Conservation (phyloP, 2,329 filamentous ascomycete genomes). For the Aspergillus puulaauensis region DNA sequence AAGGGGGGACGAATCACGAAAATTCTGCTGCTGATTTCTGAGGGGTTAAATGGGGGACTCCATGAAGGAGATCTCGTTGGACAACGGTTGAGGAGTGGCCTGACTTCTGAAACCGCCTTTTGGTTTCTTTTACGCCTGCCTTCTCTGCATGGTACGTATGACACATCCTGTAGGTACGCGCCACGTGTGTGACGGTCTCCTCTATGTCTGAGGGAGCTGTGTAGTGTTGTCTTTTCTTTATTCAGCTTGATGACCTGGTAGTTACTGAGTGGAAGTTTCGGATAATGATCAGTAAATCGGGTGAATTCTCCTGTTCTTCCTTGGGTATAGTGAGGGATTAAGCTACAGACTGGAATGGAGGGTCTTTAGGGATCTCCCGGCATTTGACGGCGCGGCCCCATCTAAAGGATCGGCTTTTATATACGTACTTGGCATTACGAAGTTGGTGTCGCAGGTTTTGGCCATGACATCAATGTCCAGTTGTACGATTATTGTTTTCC, state of each 20-base stretch:
- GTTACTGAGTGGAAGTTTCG: too few species aligned
- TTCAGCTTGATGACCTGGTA: not conserved
- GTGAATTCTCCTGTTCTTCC: not conserved
- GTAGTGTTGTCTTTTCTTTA: not conserved
- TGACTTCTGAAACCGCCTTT: not conserved
- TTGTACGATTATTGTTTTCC: slow-evolving; percentile 6
- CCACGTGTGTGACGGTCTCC: slow-evolving; percentile 4
- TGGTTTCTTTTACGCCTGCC: not conserved
- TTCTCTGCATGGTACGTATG: not conserved
- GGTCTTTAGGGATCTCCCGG: not conserved
- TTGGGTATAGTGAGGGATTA: not conserved
- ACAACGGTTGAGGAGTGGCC: not conserved
- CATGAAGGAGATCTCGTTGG: not conserved
- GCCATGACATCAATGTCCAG: not conserved
- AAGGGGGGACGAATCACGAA: not conserved
- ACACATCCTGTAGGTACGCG: slow-evolving; percentile 5
- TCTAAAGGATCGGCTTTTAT: not conserved
- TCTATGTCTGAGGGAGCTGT: not conserved
- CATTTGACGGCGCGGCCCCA: not conserved
- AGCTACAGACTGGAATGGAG: not conserved
- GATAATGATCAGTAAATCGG: not conserved
- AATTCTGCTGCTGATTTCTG: not conserved
- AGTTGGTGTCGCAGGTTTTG: not conserved
- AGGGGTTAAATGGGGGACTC: not conserved
- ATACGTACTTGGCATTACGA: not conserved